Percentiles rank a stretch among this genome's conserved stretches.
phyloP scores from a whole-genome alignment of 2,329 filamentous ascomycete species.

The Fusarium brevicatenulatum region DNA sequence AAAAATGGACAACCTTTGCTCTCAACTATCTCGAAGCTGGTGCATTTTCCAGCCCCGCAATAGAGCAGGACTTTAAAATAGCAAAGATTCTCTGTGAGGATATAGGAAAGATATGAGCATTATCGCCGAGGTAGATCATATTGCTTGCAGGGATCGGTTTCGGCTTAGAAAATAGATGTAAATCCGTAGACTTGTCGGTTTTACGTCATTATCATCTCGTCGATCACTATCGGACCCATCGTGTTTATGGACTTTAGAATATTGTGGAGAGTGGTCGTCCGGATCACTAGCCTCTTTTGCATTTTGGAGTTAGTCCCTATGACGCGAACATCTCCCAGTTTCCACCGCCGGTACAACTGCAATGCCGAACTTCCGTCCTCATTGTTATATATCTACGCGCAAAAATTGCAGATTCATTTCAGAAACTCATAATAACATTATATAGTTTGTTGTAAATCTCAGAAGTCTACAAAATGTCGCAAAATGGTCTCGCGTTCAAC shows the following conservation, averaged over 20 bases:
- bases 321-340: slow-evolving; percentile 3
- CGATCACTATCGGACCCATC: not conserved
- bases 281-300: not conserved
- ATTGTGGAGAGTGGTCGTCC: not conserved
- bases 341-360: not conserved
- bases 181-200: not conserved
- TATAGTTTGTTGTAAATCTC: not conserved
- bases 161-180: not conserved
- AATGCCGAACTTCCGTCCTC: not conserved
- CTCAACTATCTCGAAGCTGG: slow-evolving; percentile 5
- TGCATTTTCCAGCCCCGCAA: slow-evolving; percentile 4
- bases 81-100: slow-evolving; percentile 24
- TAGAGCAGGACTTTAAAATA: slow-evolving; percentile 30
- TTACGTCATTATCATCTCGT: not conserved
- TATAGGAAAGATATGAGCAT: slow-evolving; percentile 9
- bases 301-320: not conserved
- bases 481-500: slow-evolving; percentile 48
- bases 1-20: slow-evolving; percentile 23
- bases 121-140: too few species aligned
- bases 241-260: not conserved
- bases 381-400: not conserved
- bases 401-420: not conserved
- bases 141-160: not conserved
- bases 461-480: not conserved
- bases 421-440: rapidly evolving